A percentile compares a stretch with the other conserved stretches of the same genome.
Evolutionary conservation across 2,329 filamentous ascomycete species (phyloP).

Genomic region (Bisporella sp.): DNA sequence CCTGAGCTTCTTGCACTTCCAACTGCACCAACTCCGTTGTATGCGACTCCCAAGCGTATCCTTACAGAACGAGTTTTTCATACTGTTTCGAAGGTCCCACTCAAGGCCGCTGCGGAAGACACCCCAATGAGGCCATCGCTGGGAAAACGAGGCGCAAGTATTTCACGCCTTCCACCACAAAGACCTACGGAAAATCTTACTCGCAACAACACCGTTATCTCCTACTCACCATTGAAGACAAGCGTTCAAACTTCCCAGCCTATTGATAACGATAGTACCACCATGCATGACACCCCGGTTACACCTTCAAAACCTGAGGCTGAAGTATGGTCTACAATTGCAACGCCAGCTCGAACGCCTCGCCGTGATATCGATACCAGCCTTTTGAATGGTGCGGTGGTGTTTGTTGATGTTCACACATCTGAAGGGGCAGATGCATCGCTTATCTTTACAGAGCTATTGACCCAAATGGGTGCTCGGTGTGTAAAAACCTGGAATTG

Average conservation of each 20-base stretch:
- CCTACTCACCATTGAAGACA: slow-evolving; percentile 44
- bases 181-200: slow-evolving; percentile 34
- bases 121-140: slow-evolving; percentile 32
- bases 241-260: slow-evolving; percentile 5
- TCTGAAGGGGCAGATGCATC: slow-evolving; percentile 76
- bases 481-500: slow-evolving; percentile 73
- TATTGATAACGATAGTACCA: slow-evolving; percentile 3
- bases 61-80: slow-evolving; percentile 43
- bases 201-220: slow-evolving; percentile 46
- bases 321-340: slow-evolving; percentile 45
- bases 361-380: slow-evolving; percentile 44
- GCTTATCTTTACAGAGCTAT: slow-evolving; percentile 71
- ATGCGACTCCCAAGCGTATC: slow-evolving; percentile 21
- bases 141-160: slow-evolving; percentile 37
- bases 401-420: slow-evolving; percentile 79
- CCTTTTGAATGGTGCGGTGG: slow-evolving; percentile 63
- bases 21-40: slow-evolving; percentile 4
- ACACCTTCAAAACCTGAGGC: slow-evolving; percentile 40
- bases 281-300: slow-evolving; percentile 11
- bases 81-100: slow-evolving; percentile 70
- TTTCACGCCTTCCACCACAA: slow-evolving; percentile 33
- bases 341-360: slow-evolving; percentile 50
- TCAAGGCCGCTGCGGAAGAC: slow-evolving; percentile 56
- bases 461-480: slow-evolving; percentile 74
- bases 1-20: slow-evolving; percentile 33